Evolutionary conservation across 805 yeast genomes (phyloP), one percentile per base, ranked within the genome.

Genomic region (Starmera pachycereana): DNA sequence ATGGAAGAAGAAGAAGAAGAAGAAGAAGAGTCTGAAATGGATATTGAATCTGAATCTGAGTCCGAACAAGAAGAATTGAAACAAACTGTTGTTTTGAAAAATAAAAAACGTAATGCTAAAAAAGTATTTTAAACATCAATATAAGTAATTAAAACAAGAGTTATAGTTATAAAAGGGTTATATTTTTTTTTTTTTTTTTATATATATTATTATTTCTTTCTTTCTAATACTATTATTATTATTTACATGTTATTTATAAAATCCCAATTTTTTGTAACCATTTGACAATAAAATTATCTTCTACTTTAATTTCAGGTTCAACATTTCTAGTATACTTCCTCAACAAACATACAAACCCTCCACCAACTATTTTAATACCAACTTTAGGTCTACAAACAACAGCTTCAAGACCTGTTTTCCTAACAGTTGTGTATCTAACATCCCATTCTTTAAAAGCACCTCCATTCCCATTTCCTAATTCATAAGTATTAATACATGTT

Each of bases 1-100:
- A 61, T 50, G 16, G 68, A 60, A 39, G 66, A 60, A 40, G 74
- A 67, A 31, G 72, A 61, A 49, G 73, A 66, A 37, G 69, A 64
- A 44, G 66, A 62, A 44, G 58, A 52, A 39, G 75, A 70, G 50
- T 60, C 66, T 40, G 71, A 70, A 54, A 49, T 66, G 53, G 62
- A 72, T 58, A 66, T 81, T 73, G 74, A 80, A 80, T 68, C 76
- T 74, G 68, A 50, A 37, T 65, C 80, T 71, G 74, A 80, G 80
- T 67, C 76, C 73, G 69, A 53, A 44, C 59, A 61, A 58, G 65
- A 72, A 67, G 54, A 66, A 52, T 68, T 68, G 56, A 67, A 59
- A 60, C 65, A 71, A 56, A 67, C 69, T 65, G 49, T 54, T 25
- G 29, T 47, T 32, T 50, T 59, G 39, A 58, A 53, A 44, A 51